phyloP scores from a whole-genome alignment of 306 rosid genomes.

The Mimosa bimucronata region DNA sequence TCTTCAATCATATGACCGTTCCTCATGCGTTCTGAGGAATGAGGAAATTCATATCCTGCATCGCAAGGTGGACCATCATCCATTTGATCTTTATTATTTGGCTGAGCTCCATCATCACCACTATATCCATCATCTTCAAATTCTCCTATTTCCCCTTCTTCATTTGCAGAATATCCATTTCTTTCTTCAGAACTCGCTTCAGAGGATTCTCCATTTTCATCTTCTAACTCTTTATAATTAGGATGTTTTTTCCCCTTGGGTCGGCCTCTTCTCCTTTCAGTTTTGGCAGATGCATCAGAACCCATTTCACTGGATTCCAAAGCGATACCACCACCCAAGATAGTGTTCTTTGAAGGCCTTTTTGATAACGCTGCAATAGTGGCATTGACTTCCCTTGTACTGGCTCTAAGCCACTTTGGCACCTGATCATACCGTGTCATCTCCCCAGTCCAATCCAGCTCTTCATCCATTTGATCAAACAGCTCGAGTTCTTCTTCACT shows the following conservation, averaged over 20 bases:
- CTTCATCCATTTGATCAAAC: slow-evolving; percentile 99
- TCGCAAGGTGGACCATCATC: slow-evolving; percentile 72
- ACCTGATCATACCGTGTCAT: slow-evolving; percentile 81
- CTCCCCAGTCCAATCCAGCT: slow-evolving; percentile 88
- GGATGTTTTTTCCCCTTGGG: slow-evolving; percentile 82
- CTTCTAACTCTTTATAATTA: slow-evolving; percentile 87
- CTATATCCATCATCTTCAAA: slow-evolving; percentile 86
- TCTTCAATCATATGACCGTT: slow-evolving; percentile 64
- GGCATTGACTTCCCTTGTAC: slow-evolving; percentile 79
- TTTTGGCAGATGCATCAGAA: slow-evolving; percentile 33
- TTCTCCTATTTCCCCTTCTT: slow-evolving; percentile 89
- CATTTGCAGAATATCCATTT: slow-evolving; percentile 75
- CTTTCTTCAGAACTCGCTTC: slow-evolving; percentile 97
- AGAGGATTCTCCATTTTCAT: slow-evolving; percentile 78
- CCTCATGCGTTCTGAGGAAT: slow-evolving; percentile 58
- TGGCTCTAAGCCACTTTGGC: slow-evolving; percentile 95
- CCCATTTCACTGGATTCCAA: slow-evolving; percentile 71
- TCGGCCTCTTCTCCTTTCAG: slow-evolving; percentile 85
- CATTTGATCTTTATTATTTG: slow-evolving; percentile 60
- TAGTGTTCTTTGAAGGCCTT: slow-evolving; percentile 65
- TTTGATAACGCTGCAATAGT: slow-evolving; percentile 78
- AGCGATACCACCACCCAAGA: slow-evolving; percentile 58
- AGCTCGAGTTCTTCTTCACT: slow-evolving; percentile 89
- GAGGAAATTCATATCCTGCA: slow-evolving; percentile 66
- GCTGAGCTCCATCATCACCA: slow-evolving; percentile 73